Percentiles rank a stretch among this genome's conserved stretches.
Conservation (phyloP, 352 stramenopile species). For the Phytophthora lateralis region DNA sequence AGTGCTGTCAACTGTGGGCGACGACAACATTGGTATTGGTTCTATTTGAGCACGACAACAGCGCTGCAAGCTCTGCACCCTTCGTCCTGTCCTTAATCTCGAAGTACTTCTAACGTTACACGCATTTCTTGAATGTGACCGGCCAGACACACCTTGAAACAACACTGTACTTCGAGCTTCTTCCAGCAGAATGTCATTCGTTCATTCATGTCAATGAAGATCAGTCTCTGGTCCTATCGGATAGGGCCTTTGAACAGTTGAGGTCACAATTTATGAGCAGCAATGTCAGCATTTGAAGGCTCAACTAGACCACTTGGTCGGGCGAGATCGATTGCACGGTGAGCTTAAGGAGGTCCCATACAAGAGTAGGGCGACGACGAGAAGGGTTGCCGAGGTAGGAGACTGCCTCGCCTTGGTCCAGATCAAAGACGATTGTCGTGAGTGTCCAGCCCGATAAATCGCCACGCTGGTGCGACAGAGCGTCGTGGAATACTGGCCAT, state of each 20-base stretch:
- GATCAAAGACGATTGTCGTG: constrained; percentile 70
- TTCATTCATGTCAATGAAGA: too few relatives aligned
- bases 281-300: too few relatives aligned
- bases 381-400: constrained; percentile 59
- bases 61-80: background rate
- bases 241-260: too few relatives aligned
- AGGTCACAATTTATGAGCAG: too few relatives aligned
- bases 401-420: constrained; percentile 44
- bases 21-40: constrained; percentile 3
- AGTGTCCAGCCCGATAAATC: constrained; percentile 78
- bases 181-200: too few relatives aligned
- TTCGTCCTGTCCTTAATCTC: too few relatives aligned
- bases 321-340: constrained; percentile 17
- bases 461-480: constrained; percentile 53
- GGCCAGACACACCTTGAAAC: too few relatives aligned
- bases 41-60: constrained; percentile 13
- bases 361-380: constrained; percentile 34
- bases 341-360: constrained; percentile 57
- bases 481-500: constrained; percentile 74
- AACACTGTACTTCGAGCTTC: too few relatives aligned
- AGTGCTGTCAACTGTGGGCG: background rate
- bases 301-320: background rate
- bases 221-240: too few relatives aligned
- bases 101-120: too few relatives aligned
- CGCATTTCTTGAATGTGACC: too few relatives aligned